Evolutionary conservation across 2,329 filamentous ascomycete genomes (phyloP).

Genomic region (Cytospora piceae): DNA sequence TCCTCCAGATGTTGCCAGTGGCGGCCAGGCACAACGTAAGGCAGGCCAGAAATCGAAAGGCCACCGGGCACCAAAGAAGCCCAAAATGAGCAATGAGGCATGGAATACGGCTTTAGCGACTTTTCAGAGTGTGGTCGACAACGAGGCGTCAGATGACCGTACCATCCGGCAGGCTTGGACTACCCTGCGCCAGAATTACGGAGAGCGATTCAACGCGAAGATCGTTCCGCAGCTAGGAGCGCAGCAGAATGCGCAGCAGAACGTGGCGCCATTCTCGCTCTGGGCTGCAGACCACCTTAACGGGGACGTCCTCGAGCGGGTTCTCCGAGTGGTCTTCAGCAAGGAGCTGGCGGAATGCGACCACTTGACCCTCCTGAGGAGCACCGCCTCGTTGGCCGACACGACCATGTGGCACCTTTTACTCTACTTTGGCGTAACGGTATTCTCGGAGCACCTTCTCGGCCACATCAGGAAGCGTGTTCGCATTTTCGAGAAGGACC

Average conservation of each 20-base stretch:
- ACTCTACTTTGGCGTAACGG: constrained; percentile 17
- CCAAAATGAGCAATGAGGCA: constrained; percentile 18
- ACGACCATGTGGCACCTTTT: constrained; percentile 18
- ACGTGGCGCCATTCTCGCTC: constrained; percentile 16
- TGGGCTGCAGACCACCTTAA: constrained; percentile 22
- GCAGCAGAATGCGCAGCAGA: neutral
- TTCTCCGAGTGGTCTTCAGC: constrained; percentile 19
- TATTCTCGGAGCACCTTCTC: constrained; percentile 21
- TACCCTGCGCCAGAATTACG: constrained; percentile 6
- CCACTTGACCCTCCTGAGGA: constrained; percentile 16
- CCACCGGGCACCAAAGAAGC: constrained; percentile 8
- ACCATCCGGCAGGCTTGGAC: constrained; percentile 9
- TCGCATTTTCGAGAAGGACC: constrained; percentile 16
- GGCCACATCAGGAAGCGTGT: constrained; percentile 21
- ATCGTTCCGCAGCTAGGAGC: neutral
- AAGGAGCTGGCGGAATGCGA: constrained; percentile 17
- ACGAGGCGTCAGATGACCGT: constrained; percentile 13
- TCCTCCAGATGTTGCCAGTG: neutral
- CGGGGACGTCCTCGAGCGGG: constrained; percentile 3
- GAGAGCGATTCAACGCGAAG: constrained; percentile 20
- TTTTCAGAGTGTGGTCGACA: constrained; percentile 1
- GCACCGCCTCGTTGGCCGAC: constrained; percentile 8
- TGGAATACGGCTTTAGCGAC: constrained; percentile 12
- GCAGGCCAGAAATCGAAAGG: constrained; percentile 8
- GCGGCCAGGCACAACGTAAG: neutral